These are phyloP conservation scores for Crataegus laevigata DNA, from an alignment of 306 rosid genomes.

Conservation along the genomic window DNA sequence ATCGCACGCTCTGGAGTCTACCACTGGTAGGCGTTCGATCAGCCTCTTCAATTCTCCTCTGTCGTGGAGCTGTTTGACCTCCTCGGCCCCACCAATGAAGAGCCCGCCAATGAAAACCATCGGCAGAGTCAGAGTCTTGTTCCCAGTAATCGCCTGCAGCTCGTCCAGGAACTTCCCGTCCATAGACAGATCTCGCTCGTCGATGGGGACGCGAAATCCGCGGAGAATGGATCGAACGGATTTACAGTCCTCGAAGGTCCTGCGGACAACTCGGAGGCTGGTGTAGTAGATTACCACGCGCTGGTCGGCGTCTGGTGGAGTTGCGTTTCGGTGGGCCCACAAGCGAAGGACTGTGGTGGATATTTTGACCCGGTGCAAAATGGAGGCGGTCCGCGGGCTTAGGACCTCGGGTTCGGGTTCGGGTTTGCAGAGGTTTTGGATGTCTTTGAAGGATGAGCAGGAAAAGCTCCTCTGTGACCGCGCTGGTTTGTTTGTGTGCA, in stretches of 20 bases:
- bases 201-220: slow-evolving; percentile 46
- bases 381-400: slow-evolving; percentile 48
- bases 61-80: slow-evolving; percentile 46
- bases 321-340: slow-evolving; percentile 9
- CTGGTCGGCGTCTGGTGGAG: slow-evolving; percentile 33
- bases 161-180: slow-evolving; percentile 51
- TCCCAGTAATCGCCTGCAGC: slow-evolving; percentile 40
- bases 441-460: slow-evolving; percentile 69
- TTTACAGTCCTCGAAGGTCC: slow-evolving; percentile 68
- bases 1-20: slow-evolving; percentile 32
- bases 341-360: slow-evolving; percentile 47
- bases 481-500: slow-evolving; percentile 21
- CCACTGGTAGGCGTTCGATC: slow-evolving; percentile 49
- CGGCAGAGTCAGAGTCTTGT: slow-evolving; percentile 38
- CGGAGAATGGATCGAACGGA: slow-evolving; percentile 56
- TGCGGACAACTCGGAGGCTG: slow-evolving; percentile 76
- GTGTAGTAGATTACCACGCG: slow-evolving; percentile 64
- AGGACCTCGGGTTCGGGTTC: slow-evolving; percentile 15
- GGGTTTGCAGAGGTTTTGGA: slow-evolving; percentile 41
- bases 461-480: slow-evolving; percentile 15
- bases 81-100: slow-evolving; percentile 64
- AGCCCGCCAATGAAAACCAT: slow-evolving; percentile 59
- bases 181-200: slow-evolving; percentile 81
- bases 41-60: slow-evolving; percentile 49
- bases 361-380: slow-evolving; percentile 49